Base-by-base conservation (phyloP, 176 grass and related monocot species). In the Carex cristatella region DNA sequence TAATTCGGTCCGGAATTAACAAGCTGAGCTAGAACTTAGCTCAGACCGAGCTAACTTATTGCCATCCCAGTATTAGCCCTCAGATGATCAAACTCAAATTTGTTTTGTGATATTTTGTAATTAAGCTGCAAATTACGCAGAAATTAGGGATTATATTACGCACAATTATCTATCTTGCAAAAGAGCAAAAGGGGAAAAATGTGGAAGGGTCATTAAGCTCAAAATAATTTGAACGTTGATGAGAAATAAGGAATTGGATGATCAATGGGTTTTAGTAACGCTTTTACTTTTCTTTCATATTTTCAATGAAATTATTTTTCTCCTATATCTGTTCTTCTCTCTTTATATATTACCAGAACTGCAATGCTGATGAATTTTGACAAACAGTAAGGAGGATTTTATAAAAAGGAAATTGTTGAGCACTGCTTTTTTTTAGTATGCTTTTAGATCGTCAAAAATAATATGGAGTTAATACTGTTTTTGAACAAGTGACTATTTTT, bases 261-360 rank as follows among this genome's bases (percentile, higher is more conserved):
- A 77, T 7, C 7, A 77, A 32, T 55, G 40, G 66, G 14, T n/a
- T 70, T 70, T 35, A 64, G 18, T 63, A 7, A 70, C 37, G 9
- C 16, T 68, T 19, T 70, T 8, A n/a, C n/a, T 74, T 74, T 73
- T 68, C 65, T 68, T 68, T 68, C 65, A 68, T 37, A 68, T 37
- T 68, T 68, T 37, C 5, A 68, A 68, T 35, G 0, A 40, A 18
- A 40, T 70, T 42, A 46, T 46, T n/a, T 40, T 69, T 66, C 28
- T 66, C 10, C 1, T 3, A 18, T 18, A 2, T 6, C 14, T 1
- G 9, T 18, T 40, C n/a, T 69, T 5, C 32, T 40, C n/a, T 63
- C 18, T 62, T 62, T 62, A 28, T 19, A 63, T 63, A 23, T 1
- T 4, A 7, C 19, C 15, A 7, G 15, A 44, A 44, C 5, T 67